These are phyloP conservation scores for Russula dissimulans DNA, from an alignment of 768 basidiomycete species.

Conservation along the genomic window DNA sequence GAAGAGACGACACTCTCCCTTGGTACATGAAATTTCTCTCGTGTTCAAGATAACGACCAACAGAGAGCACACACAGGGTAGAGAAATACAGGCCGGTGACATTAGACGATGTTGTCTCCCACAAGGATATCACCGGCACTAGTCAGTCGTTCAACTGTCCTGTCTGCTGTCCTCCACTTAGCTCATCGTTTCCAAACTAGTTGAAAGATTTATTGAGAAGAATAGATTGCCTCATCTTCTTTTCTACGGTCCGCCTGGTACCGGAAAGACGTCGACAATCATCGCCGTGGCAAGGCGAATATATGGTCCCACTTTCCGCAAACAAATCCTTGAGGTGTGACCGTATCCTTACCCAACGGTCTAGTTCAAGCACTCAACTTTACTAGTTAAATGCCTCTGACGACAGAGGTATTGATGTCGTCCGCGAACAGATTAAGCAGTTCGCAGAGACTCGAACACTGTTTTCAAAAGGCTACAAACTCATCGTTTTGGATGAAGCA, in stretches of 20 bases:
- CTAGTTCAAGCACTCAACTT: not conserved
- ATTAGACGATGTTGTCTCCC: conserved; percentile 91
- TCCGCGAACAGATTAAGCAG: conserved; percentile 97
- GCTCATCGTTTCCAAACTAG: conserved; percentile 32
- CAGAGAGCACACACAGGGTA: conserved; percentile 44
- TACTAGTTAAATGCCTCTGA: conserved; percentile 91
- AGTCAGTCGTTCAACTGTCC: conserved; percentile 44
- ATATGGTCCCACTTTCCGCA: conserved; percentile 78
- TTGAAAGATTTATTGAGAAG: conserved; percentile 94
- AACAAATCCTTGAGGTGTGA: conserved; percentile 87
- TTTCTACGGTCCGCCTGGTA: conserved; percentile 97
- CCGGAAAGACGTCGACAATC: conserved; percentile 97
- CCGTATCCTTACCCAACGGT: not conserved
- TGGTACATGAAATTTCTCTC: conserved; percentile 46
- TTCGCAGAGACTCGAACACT: conserved; percentile 94
- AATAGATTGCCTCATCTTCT: conserved; percentile 90
- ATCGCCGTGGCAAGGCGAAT: conserved; percentile 91
- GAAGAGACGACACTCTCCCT: conserved; percentile 63
- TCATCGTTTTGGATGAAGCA: conserved; percentile 98
- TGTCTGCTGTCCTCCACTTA: not conserved
- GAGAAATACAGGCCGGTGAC: conserved; percentile 94
- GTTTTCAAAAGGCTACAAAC: conserved; percentile 88
- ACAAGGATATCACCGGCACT: conserved; percentile 89
- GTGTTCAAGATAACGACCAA: not conserved
- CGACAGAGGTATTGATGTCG: conserved; percentile 97